Evolutionary conservation across 108 stramenopile species (phyloP).

Genomic region (Fistulifera pelliculosa): DNA sequence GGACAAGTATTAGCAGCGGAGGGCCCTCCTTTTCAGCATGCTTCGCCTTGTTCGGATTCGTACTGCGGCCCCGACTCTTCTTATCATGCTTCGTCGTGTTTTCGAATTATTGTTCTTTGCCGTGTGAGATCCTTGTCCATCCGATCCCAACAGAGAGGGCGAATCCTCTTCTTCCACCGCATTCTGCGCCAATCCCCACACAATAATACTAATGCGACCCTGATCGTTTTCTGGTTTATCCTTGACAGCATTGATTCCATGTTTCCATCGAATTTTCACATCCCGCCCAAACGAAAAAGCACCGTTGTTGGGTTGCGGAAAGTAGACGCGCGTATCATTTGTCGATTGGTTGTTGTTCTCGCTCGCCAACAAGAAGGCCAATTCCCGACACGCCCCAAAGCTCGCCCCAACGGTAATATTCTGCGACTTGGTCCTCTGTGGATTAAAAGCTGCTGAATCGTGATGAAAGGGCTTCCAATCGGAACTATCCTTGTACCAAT

Average conservation of each 20-base stretch:
- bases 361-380: slow-evolving; percentile 62
- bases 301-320: slow-evolving; percentile 82
- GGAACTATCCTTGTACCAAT: slow-evolving; percentile 75
- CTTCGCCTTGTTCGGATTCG: background rate
- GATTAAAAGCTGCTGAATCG: slow-evolving; percentile 86
- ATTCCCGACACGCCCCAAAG: slow-evolving; percentile 74
- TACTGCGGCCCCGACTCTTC: background rate
- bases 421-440: slow-evolving; percentile 61
- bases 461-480: slow-evolving; percentile 93
- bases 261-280: slow-evolving; percentile 78
- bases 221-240: slow-evolving; percentile 57
- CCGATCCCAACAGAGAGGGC: slow-evolving; percentile 64
- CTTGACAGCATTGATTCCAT: slow-evolving; percentile 68
- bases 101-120: background rate
- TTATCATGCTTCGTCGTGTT: background rate
- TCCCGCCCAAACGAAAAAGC: slow-evolving; percentile 81
- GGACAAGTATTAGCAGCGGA: too few relatives aligned
- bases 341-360: slow-evolving; percentile 48
- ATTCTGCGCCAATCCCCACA: slow-evolving; percentile 67
- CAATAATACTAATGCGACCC: slow-evolving; percentile 73
- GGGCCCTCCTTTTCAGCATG: background rate
- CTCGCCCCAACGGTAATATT: slow-evolving; percentile 80
- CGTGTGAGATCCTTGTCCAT: slow-evolving; percentile 67
- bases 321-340: slow-evolving; percentile 42
- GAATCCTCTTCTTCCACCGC: slow-evolving; percentile 67